These are phyloP conservation scores for Leucosporidium scottii DNA, from an alignment of 768 basidiomycete species.

Conservation along the genomic window DNA sequence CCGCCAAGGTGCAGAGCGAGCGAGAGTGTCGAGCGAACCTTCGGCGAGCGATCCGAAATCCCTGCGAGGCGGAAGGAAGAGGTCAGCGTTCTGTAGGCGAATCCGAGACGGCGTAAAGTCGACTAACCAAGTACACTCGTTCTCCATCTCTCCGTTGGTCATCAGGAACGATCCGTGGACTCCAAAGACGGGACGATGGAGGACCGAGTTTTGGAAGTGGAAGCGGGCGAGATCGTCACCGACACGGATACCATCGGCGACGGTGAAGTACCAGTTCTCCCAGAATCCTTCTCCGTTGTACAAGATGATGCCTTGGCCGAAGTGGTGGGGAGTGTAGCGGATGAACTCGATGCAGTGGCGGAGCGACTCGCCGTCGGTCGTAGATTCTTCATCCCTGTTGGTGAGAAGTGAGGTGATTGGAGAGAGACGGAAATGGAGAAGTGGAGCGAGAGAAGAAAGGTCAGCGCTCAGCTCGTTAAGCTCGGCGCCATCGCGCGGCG, in stretches of 20 bases:
- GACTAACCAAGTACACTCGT: conserved; percentile 38
- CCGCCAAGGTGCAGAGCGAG: too few species aligned
- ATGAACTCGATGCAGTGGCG: conserved; percentile 40
- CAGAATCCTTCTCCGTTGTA: conserved; percentile 40
- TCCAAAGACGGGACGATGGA: conserved; percentile 39
- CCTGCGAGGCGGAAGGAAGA: background rate
- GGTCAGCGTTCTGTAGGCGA: background rate
- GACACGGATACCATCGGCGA: conserved; percentile 41
- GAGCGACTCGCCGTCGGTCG: conserved; percentile 39
- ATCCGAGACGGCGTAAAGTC: too few species aligned
- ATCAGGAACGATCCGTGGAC: conserved; percentile 41
- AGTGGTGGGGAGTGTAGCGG: conserved; percentile 40
- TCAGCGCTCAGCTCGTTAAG: too few species aligned
- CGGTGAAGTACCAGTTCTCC: conserved; percentile 42
- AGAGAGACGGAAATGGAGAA: too few species aligned
- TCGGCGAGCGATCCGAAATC: conserved; percentile 41
- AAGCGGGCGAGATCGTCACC: conserved; percentile 41
- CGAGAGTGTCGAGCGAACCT: background rate
- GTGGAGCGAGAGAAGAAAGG: background rate
- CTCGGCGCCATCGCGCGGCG: background rate
- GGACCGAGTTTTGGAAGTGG: conserved; percentile 40
- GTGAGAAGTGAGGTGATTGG: background rate
- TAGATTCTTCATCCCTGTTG: conserved; percentile 40
- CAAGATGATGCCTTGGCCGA: conserved; percentile 41
- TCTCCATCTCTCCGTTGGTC: conserved; percentile 41